A percentile compares a stretch with the other conserved stretches of the same genome.
Conservation (phyloP, 345 rosid genomes). For the Hibiscus mutabilis region DNA sequence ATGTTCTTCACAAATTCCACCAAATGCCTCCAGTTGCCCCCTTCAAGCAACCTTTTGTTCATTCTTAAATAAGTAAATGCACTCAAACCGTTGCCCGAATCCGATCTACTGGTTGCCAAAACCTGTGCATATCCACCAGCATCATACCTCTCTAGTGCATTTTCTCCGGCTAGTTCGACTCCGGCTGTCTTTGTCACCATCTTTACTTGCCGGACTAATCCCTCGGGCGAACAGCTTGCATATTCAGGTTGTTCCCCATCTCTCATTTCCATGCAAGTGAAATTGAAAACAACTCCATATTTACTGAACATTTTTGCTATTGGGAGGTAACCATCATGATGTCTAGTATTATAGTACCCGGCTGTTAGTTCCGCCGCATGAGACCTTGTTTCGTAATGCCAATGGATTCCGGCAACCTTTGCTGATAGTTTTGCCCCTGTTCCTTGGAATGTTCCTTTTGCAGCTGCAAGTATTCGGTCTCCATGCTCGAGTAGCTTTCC, state of each 20-base stretch:
- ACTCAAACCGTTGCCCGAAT: slow-evolving; percentile 61
- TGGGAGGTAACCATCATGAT: slow-evolving; percentile 67
- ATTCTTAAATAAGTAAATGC: slow-evolving; percentile 87
- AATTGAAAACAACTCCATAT: slow-evolving; percentile 64
- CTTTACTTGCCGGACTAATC: slow-evolving; percentile 80
- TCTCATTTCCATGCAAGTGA: slow-evolving; percentile 98
- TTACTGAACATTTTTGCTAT: slow-evolving; percentile 66
- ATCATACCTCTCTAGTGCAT: slow-evolving; percentile 87
- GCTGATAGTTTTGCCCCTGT: slow-evolving; percentile 65
- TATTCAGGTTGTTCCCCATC: slow-evolving; percentile 64
- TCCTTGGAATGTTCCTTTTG: slow-evolving; percentile 63
- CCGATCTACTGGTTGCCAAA: slow-evolving; percentile 65
- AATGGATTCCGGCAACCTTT: slow-evolving; percentile 89
- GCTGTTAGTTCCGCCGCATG: slow-evolving; percentile 95
- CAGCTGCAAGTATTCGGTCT: slow-evolving; percentile 65
- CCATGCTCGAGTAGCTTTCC: slow-evolving; percentile 75
- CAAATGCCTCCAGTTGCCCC: slow-evolving; percentile 70
- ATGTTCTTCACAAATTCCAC: slow-evolving; percentile 78
- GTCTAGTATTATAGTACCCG: slow-evolving; percentile 77
- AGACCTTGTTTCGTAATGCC: slow-evolving; percentile 92
- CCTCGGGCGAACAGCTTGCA: slow-evolving; percentile 88
- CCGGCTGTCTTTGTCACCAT: slow-evolving; percentile 53
- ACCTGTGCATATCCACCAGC: slow-evolving; percentile 64
- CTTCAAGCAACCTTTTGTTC: slow-evolving; percentile 84
- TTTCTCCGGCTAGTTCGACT: slow-evolving; percentile 81